Base-by-base conservation (phyloP, 2,329 filamentous ascomycete species). In the Paradendryphiella salina region DNA sequence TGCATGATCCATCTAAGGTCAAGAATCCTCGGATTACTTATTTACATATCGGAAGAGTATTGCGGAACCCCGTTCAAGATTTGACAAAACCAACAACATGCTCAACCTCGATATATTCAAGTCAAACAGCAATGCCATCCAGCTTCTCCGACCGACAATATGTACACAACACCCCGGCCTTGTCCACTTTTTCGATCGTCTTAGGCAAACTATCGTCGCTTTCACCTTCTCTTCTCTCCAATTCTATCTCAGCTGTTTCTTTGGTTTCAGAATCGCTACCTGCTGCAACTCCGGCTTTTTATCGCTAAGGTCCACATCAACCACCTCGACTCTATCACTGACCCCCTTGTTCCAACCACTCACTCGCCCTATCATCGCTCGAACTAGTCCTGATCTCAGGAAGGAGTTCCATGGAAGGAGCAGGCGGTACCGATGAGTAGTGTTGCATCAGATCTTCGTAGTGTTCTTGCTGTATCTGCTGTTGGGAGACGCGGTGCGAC, bases 331-430 rank as follows among this genome's bases (percentile, higher is more conserved):
- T 5, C 32, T 21, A 23, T 49, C n/a, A 23, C 10, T 5, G 20
- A 44, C 50, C 7, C 56, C 56, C 17, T 46, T 46, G 45, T n/a
- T 61, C 56, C 34, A 63, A 20, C 61, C 61, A 64, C 28, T 55
- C 45, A 23, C 53, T 54, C 10, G 58, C 56, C 35, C 50, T 56
- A 3, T 61, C 55, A n/a, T 50, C 57, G 5, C 45, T 35, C 5
- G 39, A 43, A 15, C 37, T 57, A 18, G 54, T 57, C 8, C 46
- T 47, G 11, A 59, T 60, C 20, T 54, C 40, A 1, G 51, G 45
- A 4, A 55, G 35, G 15, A 56, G 18, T 41, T 61, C 46, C n/a
- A 57, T 52, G 13, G 50, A 46, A 13, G 51, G 53, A 5, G 46
- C 38, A 10, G 42, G 51, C 6, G 51, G 32, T 11, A 47, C 33